Percentiles rank a stretch among this genome's conserved stretches.
phyloP scores from a whole-genome alignment of 23 red algal genomes.

The Gracilaria domingensis region DNA sequence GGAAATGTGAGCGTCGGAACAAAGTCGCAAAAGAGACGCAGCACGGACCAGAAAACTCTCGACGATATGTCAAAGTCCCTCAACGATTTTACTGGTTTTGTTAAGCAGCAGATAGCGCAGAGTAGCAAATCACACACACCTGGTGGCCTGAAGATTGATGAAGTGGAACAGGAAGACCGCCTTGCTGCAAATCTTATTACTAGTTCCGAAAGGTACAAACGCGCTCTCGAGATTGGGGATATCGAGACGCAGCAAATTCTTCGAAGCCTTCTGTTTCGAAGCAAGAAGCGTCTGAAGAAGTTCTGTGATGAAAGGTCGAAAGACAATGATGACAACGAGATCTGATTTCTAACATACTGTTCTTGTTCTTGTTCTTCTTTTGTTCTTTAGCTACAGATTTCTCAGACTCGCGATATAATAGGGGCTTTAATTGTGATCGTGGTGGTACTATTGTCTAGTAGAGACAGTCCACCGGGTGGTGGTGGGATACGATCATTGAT shows the following conservation, averaged over 20 bases:
- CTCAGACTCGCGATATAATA: neutral
- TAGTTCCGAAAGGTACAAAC: neutral
- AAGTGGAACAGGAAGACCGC: neutral
- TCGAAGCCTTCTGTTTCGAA: neutral
- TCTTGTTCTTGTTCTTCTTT: neutral
- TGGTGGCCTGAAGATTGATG: too few relatives aligned
- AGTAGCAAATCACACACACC: neutral
- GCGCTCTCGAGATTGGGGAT: neutral
- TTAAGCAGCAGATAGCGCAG: neutral
- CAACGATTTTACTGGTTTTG: neutral
- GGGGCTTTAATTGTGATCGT: neutral
- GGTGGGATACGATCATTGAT: neutral
- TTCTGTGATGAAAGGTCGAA: neutral
- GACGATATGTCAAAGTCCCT: constrained; percentile 6
- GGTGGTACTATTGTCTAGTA: neutral
- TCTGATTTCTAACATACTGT: neutral
- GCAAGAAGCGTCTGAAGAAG: neutral
- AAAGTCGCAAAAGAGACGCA: neutral
- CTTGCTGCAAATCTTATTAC: neutral
- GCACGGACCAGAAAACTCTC: neutral
- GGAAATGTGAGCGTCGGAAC: neutral
- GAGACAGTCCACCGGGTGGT: neutral
- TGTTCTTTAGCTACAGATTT: neutral
- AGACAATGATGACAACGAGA: neutral
- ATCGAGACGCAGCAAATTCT: neutral